Conservation (phyloP, 2,329 filamentous ascomycete genomes). For the Colletotrichum trifolii region DNA sequence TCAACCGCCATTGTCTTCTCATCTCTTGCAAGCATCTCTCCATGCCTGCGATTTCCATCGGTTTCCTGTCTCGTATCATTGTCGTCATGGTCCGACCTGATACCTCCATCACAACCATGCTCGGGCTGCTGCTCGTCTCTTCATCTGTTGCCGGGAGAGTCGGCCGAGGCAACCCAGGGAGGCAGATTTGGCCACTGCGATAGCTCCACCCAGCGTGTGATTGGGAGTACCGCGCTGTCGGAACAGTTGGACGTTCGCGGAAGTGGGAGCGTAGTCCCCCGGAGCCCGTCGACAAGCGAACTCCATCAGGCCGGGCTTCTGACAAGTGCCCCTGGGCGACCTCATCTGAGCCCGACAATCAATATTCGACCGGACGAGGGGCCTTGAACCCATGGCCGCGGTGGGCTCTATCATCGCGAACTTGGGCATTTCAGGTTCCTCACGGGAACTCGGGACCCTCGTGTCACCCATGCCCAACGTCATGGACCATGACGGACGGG, state of each 20-base stretch:
- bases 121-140: conserved; percentile 4
- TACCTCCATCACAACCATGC: neutral
- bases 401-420: too few species aligned
- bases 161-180: neutral
- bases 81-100: conserved; percentile 1
- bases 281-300: conserved; percentile 23
- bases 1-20: conserved; percentile 2
- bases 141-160: conserved; percentile 6
- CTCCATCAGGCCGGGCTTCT: conserved; percentile 6
- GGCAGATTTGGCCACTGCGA: neutral
- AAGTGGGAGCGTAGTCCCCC: conserved; percentile 27
- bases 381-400: too few species aligned
- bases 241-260: conserved; percentile 19
- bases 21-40: neutral
- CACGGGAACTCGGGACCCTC: too few species aligned
- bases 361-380: conserved; percentile 8
- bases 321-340: conserved; percentile 5
- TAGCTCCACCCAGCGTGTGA: conserved; percentile 27
- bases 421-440: too few species aligned
- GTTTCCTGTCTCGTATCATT: conserved; percentile 17
- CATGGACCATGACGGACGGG: neutral
- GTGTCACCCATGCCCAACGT: conserved; percentile 4
- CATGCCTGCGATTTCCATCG: neutral
- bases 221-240: conserved; percentile 18
- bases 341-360: conserved; percentile 15